Evolutionary conservation across 2,329 filamentous ascomycete species (phyloP), one percentile per base, ranked within the genome.

Genomic region (Cercospora beticola): DNA sequence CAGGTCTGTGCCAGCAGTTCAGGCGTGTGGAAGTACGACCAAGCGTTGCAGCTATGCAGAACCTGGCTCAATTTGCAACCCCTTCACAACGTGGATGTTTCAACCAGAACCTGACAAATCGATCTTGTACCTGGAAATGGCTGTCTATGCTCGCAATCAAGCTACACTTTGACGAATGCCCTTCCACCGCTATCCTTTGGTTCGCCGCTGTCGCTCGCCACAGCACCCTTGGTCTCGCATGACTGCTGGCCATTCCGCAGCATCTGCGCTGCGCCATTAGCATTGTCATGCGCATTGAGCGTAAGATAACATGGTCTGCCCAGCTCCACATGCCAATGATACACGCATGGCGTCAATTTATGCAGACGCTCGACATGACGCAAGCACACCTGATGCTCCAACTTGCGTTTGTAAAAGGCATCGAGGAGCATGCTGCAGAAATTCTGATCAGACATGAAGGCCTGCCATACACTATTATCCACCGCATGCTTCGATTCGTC

Each of bases 351-450:
- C 8, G 40, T 40, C 28, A 64, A 23, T 14, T 18, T 26, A 54
- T 36, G 26, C 52, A 46, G 3, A 28, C 12, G 23, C 16, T 23
- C 62, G 26, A 64, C 62, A 43, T 64, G 62, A 21, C 57, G 62
- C 9, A 56, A 46, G 21, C 46, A 54, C 31, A 36, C 18, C 10
- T 54, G 30, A 56, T 64, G 62, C 28, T 56, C 62, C 18, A 57
- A 26, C 62, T 64, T 64, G 16, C 62, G 62, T 49, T 23, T 64
- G 14, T 16, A 56, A 46, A 64, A 64, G 12, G 46, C 62, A 16
- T 16, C 30, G 14, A 64, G 28, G 12, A 64, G 49, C 49, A 36
- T 57, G n/a, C 46, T n/a, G 14, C 28, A 36, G 14, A 64, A 64
- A 21, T 30, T 10, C 12, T 5, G 43, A 40, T 64, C 62, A 12